These are phyloP conservation scores for Claviceps africana DNA, from an alignment of 2,329 filamentous ascomycete genomes.

Conservation along the genomic window DNA sequence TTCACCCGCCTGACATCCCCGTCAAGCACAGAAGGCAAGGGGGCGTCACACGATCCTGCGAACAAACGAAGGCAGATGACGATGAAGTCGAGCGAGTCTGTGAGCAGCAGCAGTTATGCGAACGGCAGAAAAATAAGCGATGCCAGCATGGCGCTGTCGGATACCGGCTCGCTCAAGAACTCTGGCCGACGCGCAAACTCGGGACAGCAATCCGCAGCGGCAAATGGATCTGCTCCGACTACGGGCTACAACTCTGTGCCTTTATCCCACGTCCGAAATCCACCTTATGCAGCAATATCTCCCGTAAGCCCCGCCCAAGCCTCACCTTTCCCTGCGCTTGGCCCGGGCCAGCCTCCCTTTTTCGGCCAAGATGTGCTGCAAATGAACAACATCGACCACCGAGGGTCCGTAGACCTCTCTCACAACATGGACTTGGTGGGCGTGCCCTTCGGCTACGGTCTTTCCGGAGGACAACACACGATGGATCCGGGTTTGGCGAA, in stretches of 20 bases:
- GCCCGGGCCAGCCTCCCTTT: constrained; percentile 22
- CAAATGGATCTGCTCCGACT: constrained; percentile 20
- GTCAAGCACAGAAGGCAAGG: constrained; percentile 31
- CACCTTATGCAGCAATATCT: constrained; percentile 33
- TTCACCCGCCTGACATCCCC: constrained; percentile 67
- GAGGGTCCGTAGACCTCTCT: constrained; percentile 34
- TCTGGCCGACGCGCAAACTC: constrained; percentile 10
- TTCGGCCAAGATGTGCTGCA: constrained; percentile 41
- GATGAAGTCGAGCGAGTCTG: constrained; percentile 19
- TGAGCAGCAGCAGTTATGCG: constrained; percentile 2
- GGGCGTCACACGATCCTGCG: constrained; percentile 10
- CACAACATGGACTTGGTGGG: constrained; percentile 63
- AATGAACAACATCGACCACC: constrained; percentile 32
- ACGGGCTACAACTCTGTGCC: constrained; percentile 26
- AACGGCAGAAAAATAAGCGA: constrained; percentile 2
- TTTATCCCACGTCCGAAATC: constrained; percentile 26
- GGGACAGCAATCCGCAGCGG: constrained; percentile 15
- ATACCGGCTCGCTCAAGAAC: constrained; percentile 5
- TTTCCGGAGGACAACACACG: constrained; percentile 7
- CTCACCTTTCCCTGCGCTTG: constrained; percentile 23
- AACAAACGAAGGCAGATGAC: constrained; percentile 23
- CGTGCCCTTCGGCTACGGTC: constrained; percentile 47
- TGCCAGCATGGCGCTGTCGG: constrained; percentile 4
- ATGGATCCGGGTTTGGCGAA: constrained; percentile 25
- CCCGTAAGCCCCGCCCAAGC: constrained; percentile 38